Conservation (phyloP, 2,329 filamentous ascomycete species). For the Penicillium freii region DNA sequence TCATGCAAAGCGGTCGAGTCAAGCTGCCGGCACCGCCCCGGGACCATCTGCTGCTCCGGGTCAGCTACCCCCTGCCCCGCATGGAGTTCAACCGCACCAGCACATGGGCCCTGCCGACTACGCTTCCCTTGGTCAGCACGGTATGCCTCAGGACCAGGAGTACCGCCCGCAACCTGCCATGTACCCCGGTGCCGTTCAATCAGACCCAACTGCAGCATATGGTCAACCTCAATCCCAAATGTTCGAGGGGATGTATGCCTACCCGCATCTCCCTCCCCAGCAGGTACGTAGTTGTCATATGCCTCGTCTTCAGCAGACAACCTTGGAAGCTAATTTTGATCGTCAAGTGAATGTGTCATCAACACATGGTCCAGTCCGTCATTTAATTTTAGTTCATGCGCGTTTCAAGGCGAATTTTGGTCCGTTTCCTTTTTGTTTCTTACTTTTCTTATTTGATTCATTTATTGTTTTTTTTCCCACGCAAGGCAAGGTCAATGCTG, state of each 20-base stretch:
- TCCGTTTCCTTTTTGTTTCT: slow-evolving; percentile 9
- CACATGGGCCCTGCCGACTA: slow-evolving; percentile 56
- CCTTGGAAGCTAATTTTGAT: slow-evolving; percentile 4
- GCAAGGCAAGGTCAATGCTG: slow-evolving; percentile 6
- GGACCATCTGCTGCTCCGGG: slow-evolving; percentile 40
- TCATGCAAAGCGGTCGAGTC: slow-evolving; percentile 72
- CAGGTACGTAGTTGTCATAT: slow-evolving; percentile 57
- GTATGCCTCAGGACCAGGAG: slow-evolving; percentile 67
- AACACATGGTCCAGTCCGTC: slow-evolving; percentile 3
- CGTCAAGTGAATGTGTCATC: slow-evolving; percentile 8
- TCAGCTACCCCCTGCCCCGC: slow-evolving; percentile 45
- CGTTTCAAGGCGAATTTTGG: slow-evolving; percentile 19
- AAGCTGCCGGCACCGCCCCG: slow-evolving; percentile 50
- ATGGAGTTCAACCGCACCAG: slow-evolving; percentile 54
- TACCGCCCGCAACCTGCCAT: slow-evolving; percentile 77
- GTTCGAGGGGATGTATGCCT: slow-evolving; percentile 85
- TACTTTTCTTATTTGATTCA: not conserved
- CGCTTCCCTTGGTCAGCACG: slow-evolving; percentile 62
- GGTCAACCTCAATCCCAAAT: slow-evolving; percentile 73
- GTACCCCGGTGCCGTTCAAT: slow-evolving; percentile 76
- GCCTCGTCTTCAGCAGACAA: not conserved
- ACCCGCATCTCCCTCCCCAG: slow-evolving; percentile 76
- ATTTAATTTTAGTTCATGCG: slow-evolving; percentile 11
- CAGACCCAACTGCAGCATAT: slow-evolving; percentile 68
- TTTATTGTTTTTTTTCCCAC: slow-evolving; percentile 1